Evolutionary conservation across 1,139 yeast species (phyloP).

Genomic region (Taphrina pruni): DNA sequence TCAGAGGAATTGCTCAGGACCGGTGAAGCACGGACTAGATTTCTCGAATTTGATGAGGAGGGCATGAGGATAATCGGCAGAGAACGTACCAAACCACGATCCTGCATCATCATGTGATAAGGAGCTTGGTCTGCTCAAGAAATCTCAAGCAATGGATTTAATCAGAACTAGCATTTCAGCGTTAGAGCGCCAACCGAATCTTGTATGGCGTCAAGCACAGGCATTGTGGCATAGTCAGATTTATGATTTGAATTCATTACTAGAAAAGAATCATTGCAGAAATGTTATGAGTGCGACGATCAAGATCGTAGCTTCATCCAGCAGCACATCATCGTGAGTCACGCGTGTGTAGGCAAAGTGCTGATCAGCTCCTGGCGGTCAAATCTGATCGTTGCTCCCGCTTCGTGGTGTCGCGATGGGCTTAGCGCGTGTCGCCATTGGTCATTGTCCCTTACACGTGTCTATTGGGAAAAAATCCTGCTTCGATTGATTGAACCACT

Average conservation of each 20-base stretch:
- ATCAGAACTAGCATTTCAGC: not conserved
- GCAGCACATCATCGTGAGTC: too few relatives aligned
- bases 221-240: not conserved
- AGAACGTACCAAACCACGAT: conserved; percentile 15
- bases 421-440: not conserved
- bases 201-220: not conserved
- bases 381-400: conserved; percentile 5
- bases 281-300: too few relatives aligned
- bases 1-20: conserved; percentile 26
- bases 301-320: too few relatives aligned
- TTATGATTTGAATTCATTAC: too few relatives aligned
- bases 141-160: too few relatives aligned
- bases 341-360: not conserved
- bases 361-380: not conserved
- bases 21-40: conserved; percentile 23
- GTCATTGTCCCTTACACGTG: conserved; percentile 7
- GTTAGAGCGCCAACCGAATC: conserved; percentile 1
- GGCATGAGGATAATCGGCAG: conserved; percentile 31
- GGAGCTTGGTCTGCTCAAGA: not conserved
- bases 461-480: conserved; percentile 10
- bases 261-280: too few relatives aligned
- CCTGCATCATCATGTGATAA: conserved; percentile 26
- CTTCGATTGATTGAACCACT: not conserved
- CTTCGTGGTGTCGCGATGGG: not conserved
- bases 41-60: conserved; percentile 31